Evolutionary conservation across 2,329 filamentous ascomycete species (phyloP).

Genomic region (Grosmannia huntii): DNA sequence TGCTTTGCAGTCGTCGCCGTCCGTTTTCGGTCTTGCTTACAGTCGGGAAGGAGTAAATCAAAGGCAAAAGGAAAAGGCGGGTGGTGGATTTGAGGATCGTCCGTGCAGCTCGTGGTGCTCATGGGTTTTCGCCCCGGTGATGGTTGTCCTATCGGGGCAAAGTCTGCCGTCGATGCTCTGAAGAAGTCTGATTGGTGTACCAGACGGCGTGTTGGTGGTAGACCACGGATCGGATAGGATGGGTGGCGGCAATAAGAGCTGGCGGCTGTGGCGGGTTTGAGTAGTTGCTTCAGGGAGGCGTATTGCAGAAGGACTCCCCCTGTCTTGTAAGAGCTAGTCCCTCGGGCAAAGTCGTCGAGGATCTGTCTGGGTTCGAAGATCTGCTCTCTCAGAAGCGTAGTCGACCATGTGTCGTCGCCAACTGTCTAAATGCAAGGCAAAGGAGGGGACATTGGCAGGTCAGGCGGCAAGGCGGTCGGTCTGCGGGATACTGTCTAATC

Average conservation of each 20-base stretch:
- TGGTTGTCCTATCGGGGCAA: too few species aligned
- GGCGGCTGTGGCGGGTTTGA: too few species aligned
- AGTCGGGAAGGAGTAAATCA: neutral
- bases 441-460: too few species aligned
- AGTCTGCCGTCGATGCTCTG: too few species aligned
- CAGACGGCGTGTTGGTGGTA: too few species aligned
- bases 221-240: too few species aligned
- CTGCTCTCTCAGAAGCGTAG: constrained; percentile 13
- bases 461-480: constrained; percentile 1
- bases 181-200: too few species aligned
- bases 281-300: too few species aligned
- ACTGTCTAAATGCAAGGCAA: constrained; percentile 1
- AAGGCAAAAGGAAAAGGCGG: neutral
- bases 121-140: neutral
- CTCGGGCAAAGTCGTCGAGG: too few species aligned
- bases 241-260: too few species aligned
- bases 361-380: constrained; percentile 11
- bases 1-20: neutral
- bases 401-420: constrained; percentile 3
- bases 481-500: constrained; percentile 36
- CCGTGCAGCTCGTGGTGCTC: neutral
- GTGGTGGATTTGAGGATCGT: neutral
- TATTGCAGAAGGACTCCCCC: too few species aligned
- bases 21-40: neutral
- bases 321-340: too few species aligned